Percentiles rank a stretch among this genome's conserved stretches.
Evolutionary conservation across 1,284 basidiomycete genomes (phyloP).

Genomic region (Apiotrichum mycotoxinovorans): DNA sequence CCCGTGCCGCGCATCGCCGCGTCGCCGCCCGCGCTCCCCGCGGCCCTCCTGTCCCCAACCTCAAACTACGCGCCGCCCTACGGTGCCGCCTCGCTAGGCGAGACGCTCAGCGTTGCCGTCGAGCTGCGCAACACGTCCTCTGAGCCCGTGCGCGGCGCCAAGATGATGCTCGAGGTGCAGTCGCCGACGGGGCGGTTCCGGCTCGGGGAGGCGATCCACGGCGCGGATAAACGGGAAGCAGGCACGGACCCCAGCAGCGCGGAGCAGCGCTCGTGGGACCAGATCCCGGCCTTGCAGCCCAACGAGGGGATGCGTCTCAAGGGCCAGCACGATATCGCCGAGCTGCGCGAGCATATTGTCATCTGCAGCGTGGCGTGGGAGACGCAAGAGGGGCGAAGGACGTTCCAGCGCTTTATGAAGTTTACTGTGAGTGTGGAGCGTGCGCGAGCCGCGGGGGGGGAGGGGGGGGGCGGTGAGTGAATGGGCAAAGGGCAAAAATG

Average conservation of each 20-base stretch:
- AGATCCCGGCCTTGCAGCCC: slow-evolving; percentile 21
- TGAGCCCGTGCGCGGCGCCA: slow-evolving; percentile 31
- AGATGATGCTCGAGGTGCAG: slow-evolving; percentile 47
- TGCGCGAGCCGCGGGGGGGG: background rate
- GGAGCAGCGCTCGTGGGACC: slow-evolving; percentile 15
- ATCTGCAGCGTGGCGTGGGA: slow-evolving; percentile 46
- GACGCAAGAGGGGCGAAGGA: slow-evolving; percentile 62
- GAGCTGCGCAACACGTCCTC: slow-evolving; percentile 30
- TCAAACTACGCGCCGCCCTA: slow-evolving; percentile 40
- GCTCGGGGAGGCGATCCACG: slow-evolving; percentile 42
- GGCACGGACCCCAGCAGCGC: slow-evolving; percentile 13
- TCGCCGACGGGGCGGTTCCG: slow-evolving; percentile 31
- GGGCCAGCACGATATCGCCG: slow-evolving; percentile 40
- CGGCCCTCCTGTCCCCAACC: slow-evolving; percentile 34
- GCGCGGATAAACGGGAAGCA: slow-evolving; percentile 5
- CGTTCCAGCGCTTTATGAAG: slow-evolving; percentile 82
- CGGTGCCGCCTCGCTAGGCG: slow-evolving; percentile 36
- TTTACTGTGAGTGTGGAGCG: slow-evolving; percentile 64
- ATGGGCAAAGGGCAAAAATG: background rate
- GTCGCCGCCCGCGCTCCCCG: slow-evolving; percentile 17
- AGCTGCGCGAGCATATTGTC: slow-evolving; percentile 42
- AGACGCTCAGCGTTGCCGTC: slow-evolving; percentile 27
- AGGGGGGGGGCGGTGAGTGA: background rate
- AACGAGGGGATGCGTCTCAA: slow-evolving; percentile 31
- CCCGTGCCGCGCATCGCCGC: slow-evolving; percentile 13